These are phyloP conservation scores for Metschnikowia picachoensis DNA, from an alignment of 805 yeast genomes.

Conservation along the genomic window DNA sequence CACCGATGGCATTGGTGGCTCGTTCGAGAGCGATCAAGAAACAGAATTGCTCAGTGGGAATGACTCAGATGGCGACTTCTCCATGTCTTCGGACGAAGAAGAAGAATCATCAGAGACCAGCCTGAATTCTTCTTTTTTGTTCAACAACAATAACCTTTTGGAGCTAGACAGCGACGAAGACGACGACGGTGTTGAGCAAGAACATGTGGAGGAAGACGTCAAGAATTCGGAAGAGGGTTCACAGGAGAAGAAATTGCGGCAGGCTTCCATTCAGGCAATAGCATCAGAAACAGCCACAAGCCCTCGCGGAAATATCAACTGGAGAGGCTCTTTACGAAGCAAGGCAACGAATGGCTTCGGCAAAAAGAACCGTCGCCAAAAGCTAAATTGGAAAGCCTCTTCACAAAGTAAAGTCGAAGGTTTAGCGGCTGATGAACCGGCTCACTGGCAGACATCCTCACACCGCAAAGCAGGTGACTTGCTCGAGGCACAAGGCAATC, in stretches of 20 bases:
- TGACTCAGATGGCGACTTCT: no score
- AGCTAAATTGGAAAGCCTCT: slow-evolving; percentile 2
- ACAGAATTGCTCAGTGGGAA: background rate
- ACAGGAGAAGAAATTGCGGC: background rate
- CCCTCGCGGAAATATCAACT: background rate
- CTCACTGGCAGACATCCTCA: no score
- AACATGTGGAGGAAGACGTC: background rate
- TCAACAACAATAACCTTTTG: no score
- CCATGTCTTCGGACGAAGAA: no score
- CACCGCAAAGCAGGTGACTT: no score
- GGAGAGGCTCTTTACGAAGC: slow-evolving; percentile 2
- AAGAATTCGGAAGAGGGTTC: background rate
- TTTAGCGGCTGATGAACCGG: background rate
- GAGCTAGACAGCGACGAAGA: background rate
- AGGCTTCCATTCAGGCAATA: background rate
- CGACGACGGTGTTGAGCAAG: background rate
- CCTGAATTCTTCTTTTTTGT: no score
- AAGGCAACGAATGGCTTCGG: background rate
- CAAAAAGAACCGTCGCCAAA: background rate
- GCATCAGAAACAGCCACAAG: background rate
- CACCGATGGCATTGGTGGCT: background rate
- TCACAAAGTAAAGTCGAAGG: slow-evolving; percentile 6
- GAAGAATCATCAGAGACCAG: no score
- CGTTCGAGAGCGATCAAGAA: background rate
- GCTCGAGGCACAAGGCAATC: no score